A percentile compares a stretch with the other conserved stretches of the same genome.
Conservation (phyloP, 805 yeast species). For the Saccharomyces paradoxus region DNA sequence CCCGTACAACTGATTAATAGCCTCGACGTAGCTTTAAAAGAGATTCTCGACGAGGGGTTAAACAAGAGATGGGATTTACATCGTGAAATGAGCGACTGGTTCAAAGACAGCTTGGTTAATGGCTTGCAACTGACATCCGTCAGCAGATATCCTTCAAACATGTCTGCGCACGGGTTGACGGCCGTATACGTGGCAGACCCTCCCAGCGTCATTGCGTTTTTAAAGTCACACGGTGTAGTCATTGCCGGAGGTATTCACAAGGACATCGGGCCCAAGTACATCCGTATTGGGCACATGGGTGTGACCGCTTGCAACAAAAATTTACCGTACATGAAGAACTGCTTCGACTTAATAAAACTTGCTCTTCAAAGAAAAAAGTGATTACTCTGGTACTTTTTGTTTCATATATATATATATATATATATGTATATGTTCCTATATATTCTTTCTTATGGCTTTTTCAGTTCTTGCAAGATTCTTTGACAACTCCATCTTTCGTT, state of each 20-base stretch:
- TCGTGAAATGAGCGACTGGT: slow-evolving; percentile 48
- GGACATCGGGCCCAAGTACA: slow-evolving; percentile 70
- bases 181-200: slow-evolving; percentile 72
- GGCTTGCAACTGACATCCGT: slow-evolving; percentile 62
- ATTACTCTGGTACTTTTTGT: neutral
- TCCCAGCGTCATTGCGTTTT: slow-evolving; percentile 46
- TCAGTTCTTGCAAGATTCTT: slow-evolving; percentile 8
- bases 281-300: slow-evolving; percentile 97
- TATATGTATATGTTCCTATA: neutral
- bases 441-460: neutral
- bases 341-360: neutral
- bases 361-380: neutral
- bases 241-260: slow-evolving; percentile 88
- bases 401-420: neutral
- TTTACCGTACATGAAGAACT: slow-evolving; percentile 17
- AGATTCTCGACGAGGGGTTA: slow-evolving; percentile 52
- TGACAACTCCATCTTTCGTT: slow-evolving; percentile 29
- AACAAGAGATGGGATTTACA: slow-evolving; percentile 59
- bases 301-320: slow-evolving; percentile 53
- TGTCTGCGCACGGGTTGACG: slow-evolving; percentile 82
- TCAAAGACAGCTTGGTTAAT: slow-evolving; percentile 49
- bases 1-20: slow-evolving; percentile 82
- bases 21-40: slow-evolving; percentile 63
- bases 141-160: slow-evolving; percentile 38
- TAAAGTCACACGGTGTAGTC: slow-evolving; percentile 58